A percentile compares a stretch with the other conserved stretches of the same genome.
Evolutionary conservation across 2,329 filamentous ascomycete species (phyloP).

Genomic region (Moelleriella libera): DNA sequence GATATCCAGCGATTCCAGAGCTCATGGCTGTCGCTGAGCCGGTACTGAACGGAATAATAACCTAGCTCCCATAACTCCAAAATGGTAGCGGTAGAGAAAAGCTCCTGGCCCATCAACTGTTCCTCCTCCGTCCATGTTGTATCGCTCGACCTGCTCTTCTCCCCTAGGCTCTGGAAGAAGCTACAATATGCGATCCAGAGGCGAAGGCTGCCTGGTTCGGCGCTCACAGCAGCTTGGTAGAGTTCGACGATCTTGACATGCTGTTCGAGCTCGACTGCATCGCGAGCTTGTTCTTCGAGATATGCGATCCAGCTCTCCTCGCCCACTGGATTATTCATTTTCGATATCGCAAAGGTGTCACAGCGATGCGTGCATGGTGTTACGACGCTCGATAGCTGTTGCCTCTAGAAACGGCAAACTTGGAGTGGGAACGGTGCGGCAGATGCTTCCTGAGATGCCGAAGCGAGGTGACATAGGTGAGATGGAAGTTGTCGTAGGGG

Average conservation of each 20-base stretch:
- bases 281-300: conserved; percentile 54
- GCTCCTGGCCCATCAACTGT: conserved; percentile 50
- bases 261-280: conserved; percentile 47
- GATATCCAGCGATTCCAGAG: conserved; percentile 71
- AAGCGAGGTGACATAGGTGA: too few species aligned
- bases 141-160: conserved; percentile 43
- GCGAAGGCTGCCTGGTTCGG: conserved; percentile 59
- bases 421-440: too few species aligned
- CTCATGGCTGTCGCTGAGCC: conserved; percentile 61
- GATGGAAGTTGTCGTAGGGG: too few species aligned
- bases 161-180: conserved; percentile 60
- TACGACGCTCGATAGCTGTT: too few species aligned
- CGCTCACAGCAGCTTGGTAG: conserved; percentile 53
- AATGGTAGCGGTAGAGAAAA: conserved; percentile 55
- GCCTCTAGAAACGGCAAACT: too few species aligned
- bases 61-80: conserved; percentile 59
- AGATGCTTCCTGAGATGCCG: too few species aligned
- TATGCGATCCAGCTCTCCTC: conserved; percentile 69
- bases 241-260: conserved; percentile 58
- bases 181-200: conserved; percentile 70
- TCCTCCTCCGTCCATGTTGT: conserved; percentile 51
- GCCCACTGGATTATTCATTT: conserved; percentile 47
- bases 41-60: conserved; percentile 57
- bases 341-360: conserved; percentile 8
- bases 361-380: neutral